Percentiles rank a stretch among this genome's conserved stretches.
Conservation (phyloP, 2,329 filamentous ascomycete species). For the Pseudogymnoascus sp. region DNA sequence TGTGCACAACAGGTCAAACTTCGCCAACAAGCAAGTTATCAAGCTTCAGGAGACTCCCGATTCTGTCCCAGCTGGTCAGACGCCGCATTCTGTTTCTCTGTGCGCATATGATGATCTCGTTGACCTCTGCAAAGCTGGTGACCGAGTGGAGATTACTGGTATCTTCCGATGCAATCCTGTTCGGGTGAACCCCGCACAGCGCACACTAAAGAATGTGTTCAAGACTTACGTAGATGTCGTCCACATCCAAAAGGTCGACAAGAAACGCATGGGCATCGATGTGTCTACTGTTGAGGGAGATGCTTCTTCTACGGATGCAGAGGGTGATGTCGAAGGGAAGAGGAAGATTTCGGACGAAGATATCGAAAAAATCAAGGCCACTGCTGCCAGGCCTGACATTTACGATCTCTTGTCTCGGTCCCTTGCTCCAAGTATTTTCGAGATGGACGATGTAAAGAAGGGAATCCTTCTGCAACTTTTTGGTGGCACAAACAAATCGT, state of each 20-base stretch:
- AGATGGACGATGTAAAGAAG: slow-evolving; percentile 98
- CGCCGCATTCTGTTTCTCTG: slow-evolving; percentile 91
- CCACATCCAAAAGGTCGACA: slow-evolving; percentile 94
- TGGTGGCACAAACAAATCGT: slow-evolving; percentile 95
- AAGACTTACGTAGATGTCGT: slow-evolving; percentile 96
- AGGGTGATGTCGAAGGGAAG: slow-evolving; percentile 69
- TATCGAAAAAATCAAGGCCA: slow-evolving; percentile 78
- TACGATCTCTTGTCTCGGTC: slow-evolving; percentile 90
- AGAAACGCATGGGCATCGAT: slow-evolving; percentile 87
- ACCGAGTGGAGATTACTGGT: slow-evolving; percentile 89
- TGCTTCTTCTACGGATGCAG: slow-evolving; percentile 48
- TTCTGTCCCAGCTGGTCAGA: slow-evolving; percentile 88
- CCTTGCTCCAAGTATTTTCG: slow-evolving; percentile 89
- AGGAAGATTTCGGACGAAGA: slow-evolving; percentile 80
- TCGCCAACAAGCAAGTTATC: slow-evolving; percentile 97
- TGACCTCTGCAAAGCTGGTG: slow-evolving; percentile 96
- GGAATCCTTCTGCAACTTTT: slow-evolving; percentile 95
- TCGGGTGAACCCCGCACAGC: slow-evolving; percentile 84
- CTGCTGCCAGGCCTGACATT: slow-evolving; percentile 72
- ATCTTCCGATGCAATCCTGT: slow-evolving; percentile 95
- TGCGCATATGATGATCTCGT: slow-evolving; percentile 96
- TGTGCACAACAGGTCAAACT: slow-evolving; percentile 88
- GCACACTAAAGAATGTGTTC: slow-evolving; percentile 89
- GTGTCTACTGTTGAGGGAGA: slow-evolving; percentile 79
- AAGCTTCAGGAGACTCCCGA: slow-evolving; percentile 98